These are phyloP conservation scores for Gaultheria prostrata DNA, from an alignment of 148 eudicot genomes.

Conservation along the genomic window DNA sequence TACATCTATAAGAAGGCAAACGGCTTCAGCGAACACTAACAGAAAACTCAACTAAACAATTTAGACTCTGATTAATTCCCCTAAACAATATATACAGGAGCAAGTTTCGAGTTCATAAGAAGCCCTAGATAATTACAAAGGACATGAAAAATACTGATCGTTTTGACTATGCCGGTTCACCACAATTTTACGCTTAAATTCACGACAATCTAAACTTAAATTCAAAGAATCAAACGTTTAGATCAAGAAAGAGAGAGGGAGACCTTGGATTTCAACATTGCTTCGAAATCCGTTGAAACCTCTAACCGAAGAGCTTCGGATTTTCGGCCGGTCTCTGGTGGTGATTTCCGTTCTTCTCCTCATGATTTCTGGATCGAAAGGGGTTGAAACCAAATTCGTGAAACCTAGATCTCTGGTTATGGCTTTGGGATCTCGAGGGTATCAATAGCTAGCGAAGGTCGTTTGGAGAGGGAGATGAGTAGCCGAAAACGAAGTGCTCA, in stretches of 20 bases:
- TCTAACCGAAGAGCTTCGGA: conserved; percentile 20
- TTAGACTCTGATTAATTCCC: neutral
- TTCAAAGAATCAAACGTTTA: neutral
- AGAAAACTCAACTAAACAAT: neutral
- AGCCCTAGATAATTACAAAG: neutral
- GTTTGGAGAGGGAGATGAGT: neutral
- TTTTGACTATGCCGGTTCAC: neutral
- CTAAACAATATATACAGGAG: neutral
- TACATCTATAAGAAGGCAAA: conserved; percentile 24
- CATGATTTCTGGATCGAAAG: conserved; percentile 2
- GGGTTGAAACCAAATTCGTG: neutral
- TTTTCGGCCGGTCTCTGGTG: conserved; percentile 9
- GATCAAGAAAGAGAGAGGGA: neutral
- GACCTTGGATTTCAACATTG: conserved; percentile 7
- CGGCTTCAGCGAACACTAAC: neutral
- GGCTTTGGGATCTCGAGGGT: neutral
- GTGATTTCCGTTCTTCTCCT: conserved; percentile 11
- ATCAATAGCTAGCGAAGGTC: neutral
- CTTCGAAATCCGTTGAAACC: conserved; percentile 19
- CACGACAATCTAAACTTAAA: neutral
- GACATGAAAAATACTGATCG: neutral
- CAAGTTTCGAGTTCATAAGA: neutral
- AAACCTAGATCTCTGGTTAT: neutral
- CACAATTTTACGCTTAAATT: neutral
- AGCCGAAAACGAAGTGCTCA: neutral